These are phyloP conservation scores for Sporothrix mexicana DNA, from an alignment of 2,329 filamentous ascomycete genomes.

Conservation along the genomic window DNA sequence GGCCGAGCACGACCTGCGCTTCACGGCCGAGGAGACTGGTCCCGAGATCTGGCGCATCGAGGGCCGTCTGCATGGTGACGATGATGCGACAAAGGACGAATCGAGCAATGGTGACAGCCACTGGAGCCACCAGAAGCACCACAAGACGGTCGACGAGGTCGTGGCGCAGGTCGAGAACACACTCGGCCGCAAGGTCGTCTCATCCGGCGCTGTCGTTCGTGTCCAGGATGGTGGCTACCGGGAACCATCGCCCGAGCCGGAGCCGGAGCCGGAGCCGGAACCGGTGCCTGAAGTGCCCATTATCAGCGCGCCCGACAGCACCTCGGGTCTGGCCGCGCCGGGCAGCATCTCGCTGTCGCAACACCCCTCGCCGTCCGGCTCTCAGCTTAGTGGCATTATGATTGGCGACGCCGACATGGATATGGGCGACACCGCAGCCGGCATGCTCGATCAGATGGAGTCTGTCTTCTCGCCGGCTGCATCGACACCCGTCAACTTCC, in stretches of 20 bases:
- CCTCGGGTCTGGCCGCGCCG: conserved; percentile 17
- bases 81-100: neutral
- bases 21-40: conserved; percentile 64
- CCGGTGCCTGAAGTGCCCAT: conserved; percentile 35
- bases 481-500: conserved; percentile 66
- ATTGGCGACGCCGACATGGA: conserved; percentile 67
- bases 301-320: conserved; percentile 23
- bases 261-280: conserved; percentile 41
- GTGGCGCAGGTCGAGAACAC: conserved; percentile 74
- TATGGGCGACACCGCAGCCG: conserved; percentile 68
- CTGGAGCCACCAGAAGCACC: conserved; percentile 49
- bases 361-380: conserved; percentile 60
- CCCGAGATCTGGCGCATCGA: conserved; percentile 69
- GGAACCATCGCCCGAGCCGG: conserved; percentile 55
- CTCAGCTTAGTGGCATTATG: conserved; percentile 61
- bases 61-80: conserved; percentile 53
- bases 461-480: conserved; percentile 63
- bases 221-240: conserved; percentile 80
- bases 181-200: conserved; percentile 69
- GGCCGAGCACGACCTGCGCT: conserved; percentile 78
- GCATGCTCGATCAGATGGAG: conserved; percentile 72
- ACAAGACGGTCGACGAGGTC: conserved; percentile 71
- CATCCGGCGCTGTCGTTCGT: conserved; percentile 69
- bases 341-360: conserved; percentile 23
- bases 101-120: conserved; percentile 14